Percentiles rank a stretch among this genome's conserved stretches.
Evolutionary conservation across 2,329 filamentous ascomycete genomes (phyloP).

Genomic region (Alternaria sp.): DNA sequence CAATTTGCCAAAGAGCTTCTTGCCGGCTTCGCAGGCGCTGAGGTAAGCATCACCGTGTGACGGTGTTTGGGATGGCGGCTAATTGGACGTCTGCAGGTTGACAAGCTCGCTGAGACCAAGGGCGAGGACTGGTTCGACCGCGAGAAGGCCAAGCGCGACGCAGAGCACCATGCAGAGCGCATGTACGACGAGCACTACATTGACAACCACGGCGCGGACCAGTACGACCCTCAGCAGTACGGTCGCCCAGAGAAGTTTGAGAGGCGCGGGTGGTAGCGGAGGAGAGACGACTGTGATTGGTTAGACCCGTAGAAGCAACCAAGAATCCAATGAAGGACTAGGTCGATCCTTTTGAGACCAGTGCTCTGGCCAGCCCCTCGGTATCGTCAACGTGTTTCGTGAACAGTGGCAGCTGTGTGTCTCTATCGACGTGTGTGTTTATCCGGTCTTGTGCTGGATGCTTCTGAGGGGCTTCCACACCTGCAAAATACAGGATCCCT

Average conservation of each 20-base stretch:
- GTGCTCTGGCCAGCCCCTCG: neutral
- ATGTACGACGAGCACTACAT: conserved; percentile 60
- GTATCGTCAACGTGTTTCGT: neutral
- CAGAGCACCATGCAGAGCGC: conserved; percentile 51
- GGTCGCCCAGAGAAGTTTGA: conserved; percentile 42
- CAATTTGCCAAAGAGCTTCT: conserved; percentile 79
- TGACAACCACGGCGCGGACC: conserved; percentile 47
- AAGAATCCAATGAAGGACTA: conserved; percentile 1
- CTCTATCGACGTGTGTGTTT: neutral
- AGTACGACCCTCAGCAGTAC: conserved; percentile 56
- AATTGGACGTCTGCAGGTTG: conserved; percentile 38
- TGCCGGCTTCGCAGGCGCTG: conserved; percentile 73
- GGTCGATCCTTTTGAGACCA: neutral
- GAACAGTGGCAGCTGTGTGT: neutral
- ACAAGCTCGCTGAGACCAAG: conserved; percentile 71
- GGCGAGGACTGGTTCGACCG: conserved; percentile 58
- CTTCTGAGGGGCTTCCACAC: neutral
- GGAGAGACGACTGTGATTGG: conserved; percentile 1
- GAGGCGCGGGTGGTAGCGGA: conserved; percentile 34
- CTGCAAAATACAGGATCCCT: neutral
- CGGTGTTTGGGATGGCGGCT: neutral
- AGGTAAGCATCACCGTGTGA: conserved; percentile 54
- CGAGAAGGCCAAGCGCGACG: conserved; percentile 56
- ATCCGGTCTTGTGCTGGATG: neutral
- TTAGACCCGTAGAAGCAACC: neutral